A percentile compares a stretch with the other conserved stretches of the same genome.
phyloP scores from a whole-genome alignment of 140 eudicot genomes.

The Stevia rebaudiana region DNA sequence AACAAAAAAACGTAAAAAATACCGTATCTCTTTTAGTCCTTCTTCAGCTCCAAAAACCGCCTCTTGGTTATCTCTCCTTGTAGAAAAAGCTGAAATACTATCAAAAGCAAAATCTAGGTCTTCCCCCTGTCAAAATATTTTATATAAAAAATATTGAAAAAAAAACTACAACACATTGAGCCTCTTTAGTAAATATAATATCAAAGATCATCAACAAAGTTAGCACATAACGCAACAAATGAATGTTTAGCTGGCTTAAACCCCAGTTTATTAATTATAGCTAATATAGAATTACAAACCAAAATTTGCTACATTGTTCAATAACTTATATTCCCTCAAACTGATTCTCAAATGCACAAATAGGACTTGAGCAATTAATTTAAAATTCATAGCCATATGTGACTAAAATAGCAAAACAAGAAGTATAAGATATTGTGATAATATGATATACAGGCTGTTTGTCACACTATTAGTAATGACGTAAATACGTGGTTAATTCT shows the following conservation, averaged over 20 bases:
- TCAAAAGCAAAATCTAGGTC: slow-evolving; percentile 96
- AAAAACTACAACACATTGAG: neutral
- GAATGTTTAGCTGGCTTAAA: neutral
- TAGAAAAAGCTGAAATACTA: slow-evolving; percentile 91
- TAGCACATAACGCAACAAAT: slow-evolving; percentile 5
- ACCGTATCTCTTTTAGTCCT: slow-evolving; percentile 94
- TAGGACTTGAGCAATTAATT: neutral
- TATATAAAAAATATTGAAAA: neutral
- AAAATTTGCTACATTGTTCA: neutral
- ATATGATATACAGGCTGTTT: neutral
- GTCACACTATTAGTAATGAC: slow-evolving; percentile 8
- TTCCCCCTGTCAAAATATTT: slow-evolving; percentile 63
- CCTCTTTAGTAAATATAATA: neutral
- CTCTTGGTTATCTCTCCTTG: slow-evolving; percentile 94
- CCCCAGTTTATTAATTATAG: neutral
- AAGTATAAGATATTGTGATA: neutral
- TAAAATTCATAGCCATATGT: slow-evolving; percentile 4
- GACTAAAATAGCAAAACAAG: neutral
- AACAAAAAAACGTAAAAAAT: neutral
- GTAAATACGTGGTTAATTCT: neutral
- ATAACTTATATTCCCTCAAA: slow-evolving; percentile 8
- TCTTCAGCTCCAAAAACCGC: slow-evolving; percentile 98
- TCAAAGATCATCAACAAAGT: neutral
- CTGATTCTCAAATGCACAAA: slow-evolving; percentile 6
- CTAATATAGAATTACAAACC: neutral